Evolutionary conservation across 495 filamentous ascomycete species (phyloP).

Genomic region (Hypoxylon intermedium): DNA sequence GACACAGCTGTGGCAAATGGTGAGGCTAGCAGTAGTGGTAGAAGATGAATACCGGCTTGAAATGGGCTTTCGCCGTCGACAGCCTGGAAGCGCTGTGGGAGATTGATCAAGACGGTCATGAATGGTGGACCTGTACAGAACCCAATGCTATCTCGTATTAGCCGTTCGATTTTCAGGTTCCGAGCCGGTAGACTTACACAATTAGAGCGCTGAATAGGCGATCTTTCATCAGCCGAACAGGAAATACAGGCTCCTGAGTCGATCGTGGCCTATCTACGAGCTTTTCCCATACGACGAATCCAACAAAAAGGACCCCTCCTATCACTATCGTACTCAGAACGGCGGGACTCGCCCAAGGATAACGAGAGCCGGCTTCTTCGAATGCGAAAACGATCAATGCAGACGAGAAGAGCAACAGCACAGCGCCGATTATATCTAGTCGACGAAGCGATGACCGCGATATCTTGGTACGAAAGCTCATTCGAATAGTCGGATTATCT

Average conservation of each 20-base stretch:
- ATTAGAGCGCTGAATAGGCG: conserved; percentile 41
- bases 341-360: conserved; percentile 36
- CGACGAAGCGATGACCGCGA: conserved; percentile 24
- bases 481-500: conserved; percentile 21
- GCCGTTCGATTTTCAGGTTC: background rate
- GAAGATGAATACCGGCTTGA: conserved; percentile 42
- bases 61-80: conserved; percentile 35
- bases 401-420: conserved; percentile 34
- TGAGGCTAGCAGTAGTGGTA: conserved; percentile 51
- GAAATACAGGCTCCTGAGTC: conserved; percentile 42
- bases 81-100: conserved; percentile 42
- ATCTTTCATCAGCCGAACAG: conserved; percentile 35
- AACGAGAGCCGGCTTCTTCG: conserved; percentile 38
- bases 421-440: conserved; percentile 36
- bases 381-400: conserved; percentile 44
- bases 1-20: conserved; percentile 49
- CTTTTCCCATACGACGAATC: conserved; percentile 42
- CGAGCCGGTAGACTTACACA: conserved; percentile 37
- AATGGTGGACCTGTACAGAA: conserved; percentile 44
- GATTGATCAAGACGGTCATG: conserved; percentile 37
- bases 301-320: conserved; percentile 32
- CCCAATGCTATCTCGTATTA: conserved; percentile 15
- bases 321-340: conserved; percentile 36
- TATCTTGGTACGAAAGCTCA: conserved; percentile 14
- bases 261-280: conserved; percentile 14